A percentile compares a stretch with the other conserved stretches of the same genome.
phyloP scores from a whole-genome alignment of 805 yeast species.

The Saturnispora gosingensis region DNA sequence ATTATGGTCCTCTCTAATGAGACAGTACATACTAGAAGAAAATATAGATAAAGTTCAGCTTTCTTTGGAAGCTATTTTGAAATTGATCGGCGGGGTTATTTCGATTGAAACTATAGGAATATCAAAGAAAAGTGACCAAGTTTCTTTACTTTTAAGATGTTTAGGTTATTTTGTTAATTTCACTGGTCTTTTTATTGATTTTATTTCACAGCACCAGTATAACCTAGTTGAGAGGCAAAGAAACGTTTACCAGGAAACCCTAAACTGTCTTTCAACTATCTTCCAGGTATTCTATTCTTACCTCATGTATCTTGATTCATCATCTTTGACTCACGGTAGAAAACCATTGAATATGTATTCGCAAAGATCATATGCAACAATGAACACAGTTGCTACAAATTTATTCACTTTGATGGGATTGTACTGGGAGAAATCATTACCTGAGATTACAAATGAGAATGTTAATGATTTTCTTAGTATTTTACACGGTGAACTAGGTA shows the following conservation, averaged over 20 bases:
- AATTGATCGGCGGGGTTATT: slow-evolving; percentile 34
- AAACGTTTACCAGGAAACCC: slow-evolving; percentile 1
- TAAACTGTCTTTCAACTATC: slow-evolving; percentile 23
- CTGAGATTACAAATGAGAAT: slow-evolving; percentile 16
- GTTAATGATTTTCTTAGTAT: slow-evolving; percentile 42
- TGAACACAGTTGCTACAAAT: slow-evolving; percentile 38
- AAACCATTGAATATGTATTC: slow-evolving; percentile 37
- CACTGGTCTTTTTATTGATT: slow-evolving; percentile 31
- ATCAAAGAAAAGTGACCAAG: slow-evolving; percentile 28
- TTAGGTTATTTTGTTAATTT: slow-evolving; percentile 45
- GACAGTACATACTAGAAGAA: slow-evolving; percentile 35
- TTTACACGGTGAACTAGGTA: slow-evolving; percentile 69
- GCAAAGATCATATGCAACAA: slow-evolving; percentile 31
- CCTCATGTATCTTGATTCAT: slow-evolving; percentile 44
- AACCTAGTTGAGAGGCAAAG: slow-evolving; percentile 8
- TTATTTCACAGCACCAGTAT: slow-evolving; percentile 30
- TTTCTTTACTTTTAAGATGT: slow-evolving; percentile 36
- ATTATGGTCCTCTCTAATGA: slow-evolving; percentile 66
- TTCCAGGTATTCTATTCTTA: slow-evolving; percentile 40
- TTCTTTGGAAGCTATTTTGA: slow-evolving; percentile 46
- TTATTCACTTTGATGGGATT: slow-evolving; percentile 30
- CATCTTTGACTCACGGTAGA: slow-evolving; percentile 29
- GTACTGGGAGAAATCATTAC: slow-evolving; percentile 26
- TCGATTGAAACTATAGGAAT: slow-evolving; percentile 18
- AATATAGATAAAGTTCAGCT: slow-evolving; percentile 30